Percentiles rank a stretch among this genome's conserved stretches.
These are phyloP conservation scores for Colletotrichum acutatum DNA, from an alignment of 2,329 filamentous ascomycete species.

Conservation along the genomic window DNA sequence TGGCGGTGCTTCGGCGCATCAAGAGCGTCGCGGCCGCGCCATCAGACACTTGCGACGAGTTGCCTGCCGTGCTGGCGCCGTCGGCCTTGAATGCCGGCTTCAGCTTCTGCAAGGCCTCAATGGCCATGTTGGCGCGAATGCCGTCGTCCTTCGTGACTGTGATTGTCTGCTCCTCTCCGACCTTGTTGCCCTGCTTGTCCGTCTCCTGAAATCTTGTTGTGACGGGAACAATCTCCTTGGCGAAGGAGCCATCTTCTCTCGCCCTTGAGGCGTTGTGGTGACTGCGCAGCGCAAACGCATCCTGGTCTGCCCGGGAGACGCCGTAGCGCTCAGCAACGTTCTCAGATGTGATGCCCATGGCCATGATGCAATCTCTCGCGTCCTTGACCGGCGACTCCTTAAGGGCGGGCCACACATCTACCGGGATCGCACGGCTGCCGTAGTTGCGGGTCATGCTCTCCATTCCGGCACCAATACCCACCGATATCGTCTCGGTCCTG, in stretches of 20 bases:
- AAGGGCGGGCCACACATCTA: conserved; percentile 81
- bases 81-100: conserved; percentile 86
- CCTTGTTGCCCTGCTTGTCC: conserved; percentile 67
- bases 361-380: conserved; percentile 89
- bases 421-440: conserved; percentile 84
- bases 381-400: conserved; percentile 73
- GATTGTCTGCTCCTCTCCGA: conserved; percentile 68
- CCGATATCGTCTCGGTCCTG: conserved; percentile 75
- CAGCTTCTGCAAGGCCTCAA: conserved; percentile 79
- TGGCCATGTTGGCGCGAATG: conserved; percentile 74
- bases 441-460: conserved; percentile 98
- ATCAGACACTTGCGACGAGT: conserved; percentile 87
- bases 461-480: conserved; percentile 88
- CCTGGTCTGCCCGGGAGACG: conserved; percentile 80
- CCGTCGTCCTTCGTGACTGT: conserved; percentile 85
- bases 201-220: conserved; percentile 74
- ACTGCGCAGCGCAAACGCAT: conserved; percentile 80
- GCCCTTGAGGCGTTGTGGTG: conserved; percentile 80
- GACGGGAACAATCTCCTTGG: conserved; percentile 83
- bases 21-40: conserved; percentile 86
- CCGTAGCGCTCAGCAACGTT: conserved; percentile 85
- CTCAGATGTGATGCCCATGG: conserved; percentile 91
- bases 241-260: conserved; percentile 76
- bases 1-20: conserved; percentile 85
- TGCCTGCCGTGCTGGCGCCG: conserved; percentile 86